Conservation (phyloP, 1,284 basidiomycete genomes). For the Singerocomus rubriflavus region DNA sequence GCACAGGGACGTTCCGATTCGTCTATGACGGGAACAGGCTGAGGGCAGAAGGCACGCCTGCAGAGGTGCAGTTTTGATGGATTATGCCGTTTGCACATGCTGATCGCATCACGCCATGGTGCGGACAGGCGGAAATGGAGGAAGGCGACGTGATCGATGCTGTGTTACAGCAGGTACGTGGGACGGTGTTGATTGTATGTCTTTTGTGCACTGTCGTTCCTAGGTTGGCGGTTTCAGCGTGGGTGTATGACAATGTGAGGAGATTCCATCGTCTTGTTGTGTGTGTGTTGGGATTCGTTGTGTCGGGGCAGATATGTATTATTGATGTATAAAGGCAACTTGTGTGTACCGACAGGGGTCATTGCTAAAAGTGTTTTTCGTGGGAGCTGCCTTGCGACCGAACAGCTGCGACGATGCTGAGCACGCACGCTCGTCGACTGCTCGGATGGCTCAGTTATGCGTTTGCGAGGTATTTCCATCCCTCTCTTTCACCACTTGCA, state of each 20-base stretch:
- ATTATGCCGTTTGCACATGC: background rate
- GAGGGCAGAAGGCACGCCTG: slow-evolving; percentile 48
- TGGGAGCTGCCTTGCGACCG: background rate
- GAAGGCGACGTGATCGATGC: slow-evolving; percentile 32
- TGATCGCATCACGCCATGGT: background rate
- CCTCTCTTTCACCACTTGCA: background rate
- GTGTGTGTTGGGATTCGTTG: background rate
- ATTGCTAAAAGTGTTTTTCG: background rate
- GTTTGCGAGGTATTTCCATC: slow-evolving; percentile 58
- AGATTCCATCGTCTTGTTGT: background rate
- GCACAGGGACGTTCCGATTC: slow-evolving; percentile 56
- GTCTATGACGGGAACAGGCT: slow-evolving; percentile 51
- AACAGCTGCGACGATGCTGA: slow-evolving; percentile 7
- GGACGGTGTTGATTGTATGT: background rate
- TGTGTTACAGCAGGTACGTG: slow-evolving; percentile 26
- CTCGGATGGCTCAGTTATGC: slow-evolving; percentile 75
- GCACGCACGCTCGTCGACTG: slow-evolving; percentile 44
- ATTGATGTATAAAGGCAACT: background rate
- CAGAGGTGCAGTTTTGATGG: slow-evolving; percentile 37
- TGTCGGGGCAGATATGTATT: background rate
- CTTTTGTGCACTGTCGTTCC: background rate
- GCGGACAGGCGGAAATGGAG: slow-evolving; percentile 26
- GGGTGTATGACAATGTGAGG: background rate
- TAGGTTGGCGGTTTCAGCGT: slow-evolving; percentile 17
- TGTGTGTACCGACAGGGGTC: background rate